phyloP scores from a whole-genome alignment of 225 moss, liverwort and hornwort genomes.

The Asterella californica region DNA sequence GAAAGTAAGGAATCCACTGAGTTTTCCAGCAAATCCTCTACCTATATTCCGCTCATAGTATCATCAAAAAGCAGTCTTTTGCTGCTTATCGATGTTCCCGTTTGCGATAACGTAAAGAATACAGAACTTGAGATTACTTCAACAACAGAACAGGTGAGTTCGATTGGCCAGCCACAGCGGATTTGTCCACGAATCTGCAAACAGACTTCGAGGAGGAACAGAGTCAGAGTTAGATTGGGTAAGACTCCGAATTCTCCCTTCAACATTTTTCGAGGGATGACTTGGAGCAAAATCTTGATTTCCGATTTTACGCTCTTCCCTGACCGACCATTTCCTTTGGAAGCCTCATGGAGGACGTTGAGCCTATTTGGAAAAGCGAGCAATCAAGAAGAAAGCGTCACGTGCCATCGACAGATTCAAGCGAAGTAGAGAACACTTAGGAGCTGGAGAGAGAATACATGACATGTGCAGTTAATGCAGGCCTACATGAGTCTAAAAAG shows the following conservation, averaged over 20 bases:
- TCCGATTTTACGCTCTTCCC: background rate
- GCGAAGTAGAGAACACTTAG: background rate
- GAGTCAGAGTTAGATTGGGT: background rate
- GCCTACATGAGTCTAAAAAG: background rate
- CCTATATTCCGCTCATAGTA: too few relatives aligned
- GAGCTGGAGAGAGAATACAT: background rate
- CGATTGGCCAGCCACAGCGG: background rate
- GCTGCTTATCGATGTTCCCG: too few relatives aligned
- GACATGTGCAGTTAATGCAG: background rate
- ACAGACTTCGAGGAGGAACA: background rate
- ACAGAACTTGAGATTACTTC: background rate
- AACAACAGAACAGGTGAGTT: background rate
- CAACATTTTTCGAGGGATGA: background rate
- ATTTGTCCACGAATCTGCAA: background rate
- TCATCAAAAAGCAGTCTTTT: too few relatives aligned
- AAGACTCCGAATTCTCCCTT: too few relatives aligned
- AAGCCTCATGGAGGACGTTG: background rate
- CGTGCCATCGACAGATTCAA: background rate
- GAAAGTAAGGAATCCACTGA: too few relatives aligned
- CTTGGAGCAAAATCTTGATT: background rate
- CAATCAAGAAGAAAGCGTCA: background rate
- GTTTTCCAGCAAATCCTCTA: too few relatives aligned
- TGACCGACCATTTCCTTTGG: background rate
- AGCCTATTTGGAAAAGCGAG: background rate
- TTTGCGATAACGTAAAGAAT: background rate